Evolutionary conservation across 352 stramenopile genomes (phyloP).

Genomic region (Chrysophaeum taylorii): DNA sequence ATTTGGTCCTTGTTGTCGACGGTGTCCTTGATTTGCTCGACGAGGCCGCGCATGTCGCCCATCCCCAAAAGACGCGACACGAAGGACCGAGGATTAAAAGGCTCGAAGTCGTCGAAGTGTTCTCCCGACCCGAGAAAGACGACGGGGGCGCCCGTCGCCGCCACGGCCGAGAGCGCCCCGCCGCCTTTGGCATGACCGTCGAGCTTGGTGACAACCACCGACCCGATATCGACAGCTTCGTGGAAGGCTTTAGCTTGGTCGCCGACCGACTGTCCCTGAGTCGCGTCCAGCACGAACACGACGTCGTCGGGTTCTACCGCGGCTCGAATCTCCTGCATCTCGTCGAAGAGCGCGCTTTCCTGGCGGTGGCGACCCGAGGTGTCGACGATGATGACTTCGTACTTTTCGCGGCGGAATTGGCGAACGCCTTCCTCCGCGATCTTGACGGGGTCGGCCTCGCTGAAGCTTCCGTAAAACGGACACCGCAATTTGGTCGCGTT

Average conservation of each 20-base stretch:
- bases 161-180: constrained; percentile 91
- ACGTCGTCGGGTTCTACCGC: constrained; percentile 88
- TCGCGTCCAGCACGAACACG: constrained; percentile 98
- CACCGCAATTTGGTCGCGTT: constrained; percentile 94
- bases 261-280: constrained; percentile 93
- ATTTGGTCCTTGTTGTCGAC: constrained; percentile 49
- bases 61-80: constrained; percentile 95
- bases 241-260: constrained; percentile 91
- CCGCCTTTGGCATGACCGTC: constrained; percentile 97
- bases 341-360: constrained; percentile 91
- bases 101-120: constrained; percentile 94
- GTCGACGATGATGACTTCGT: constrained; percentile 98
- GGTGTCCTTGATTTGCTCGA: constrained; percentile 45
- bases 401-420: constrained; percentile 89
- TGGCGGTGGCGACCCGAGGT: constrained; percentile 96
- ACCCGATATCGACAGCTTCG: constrained; percentile 85
- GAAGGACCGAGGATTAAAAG: constrained; percentile 93
- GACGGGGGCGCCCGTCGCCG: constrained; percentile 90
- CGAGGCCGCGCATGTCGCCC: constrained; percentile 88
- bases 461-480: constrained; percentile 97
- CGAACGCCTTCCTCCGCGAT: constrained; percentile 94
- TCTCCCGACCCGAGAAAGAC: constrained; percentile 96
- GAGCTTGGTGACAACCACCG: constrained; percentile 98
- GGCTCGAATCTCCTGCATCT: constrained; percentile 96
- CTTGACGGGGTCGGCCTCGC: constrained; percentile 89